Evolutionary conservation across 139 green algal species (phyloP).

Genomic region (Coccomyxa sp.): DNA sequence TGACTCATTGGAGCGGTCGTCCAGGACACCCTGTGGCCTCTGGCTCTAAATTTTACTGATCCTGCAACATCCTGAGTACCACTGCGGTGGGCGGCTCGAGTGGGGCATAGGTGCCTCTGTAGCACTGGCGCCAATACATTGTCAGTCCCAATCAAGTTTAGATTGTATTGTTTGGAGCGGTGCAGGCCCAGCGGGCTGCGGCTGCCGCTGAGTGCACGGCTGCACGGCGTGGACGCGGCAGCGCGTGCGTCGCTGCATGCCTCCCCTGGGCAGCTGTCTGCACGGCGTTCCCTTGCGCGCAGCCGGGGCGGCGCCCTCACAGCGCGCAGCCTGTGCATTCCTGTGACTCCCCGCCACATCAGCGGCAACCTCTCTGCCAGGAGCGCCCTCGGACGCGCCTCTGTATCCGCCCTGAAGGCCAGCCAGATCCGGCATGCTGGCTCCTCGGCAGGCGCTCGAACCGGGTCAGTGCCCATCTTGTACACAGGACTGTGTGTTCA

Average conservation of each 20-base stretch:
- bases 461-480: neutral
- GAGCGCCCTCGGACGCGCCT: neutral
- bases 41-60: neutral
- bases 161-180: neutral
- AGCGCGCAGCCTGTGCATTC: neutral
- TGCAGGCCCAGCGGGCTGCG: neutral
- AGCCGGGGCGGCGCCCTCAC: neutral
- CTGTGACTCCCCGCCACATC: neutral
- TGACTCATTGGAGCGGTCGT: neutral
- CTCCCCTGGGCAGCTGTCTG: neutral
- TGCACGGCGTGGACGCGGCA: neutral
- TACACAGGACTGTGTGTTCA: neutral
- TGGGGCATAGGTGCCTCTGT: neutral
- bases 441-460: neutral
- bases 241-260: neutral
- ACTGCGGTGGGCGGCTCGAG: neutral
- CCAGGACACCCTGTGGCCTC: too few species aligned
- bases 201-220: neutral
- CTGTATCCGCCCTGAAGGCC: neutral
- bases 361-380: too few species aligned
- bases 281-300: neutral
- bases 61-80: neutral
- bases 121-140: neutral
- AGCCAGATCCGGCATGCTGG: neutral
- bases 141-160: too few species aligned